Base-by-base conservation (phyloP, 495 filamentous ascomycete genomes). In the Lasiosphaeris hirsuta region DNA sequence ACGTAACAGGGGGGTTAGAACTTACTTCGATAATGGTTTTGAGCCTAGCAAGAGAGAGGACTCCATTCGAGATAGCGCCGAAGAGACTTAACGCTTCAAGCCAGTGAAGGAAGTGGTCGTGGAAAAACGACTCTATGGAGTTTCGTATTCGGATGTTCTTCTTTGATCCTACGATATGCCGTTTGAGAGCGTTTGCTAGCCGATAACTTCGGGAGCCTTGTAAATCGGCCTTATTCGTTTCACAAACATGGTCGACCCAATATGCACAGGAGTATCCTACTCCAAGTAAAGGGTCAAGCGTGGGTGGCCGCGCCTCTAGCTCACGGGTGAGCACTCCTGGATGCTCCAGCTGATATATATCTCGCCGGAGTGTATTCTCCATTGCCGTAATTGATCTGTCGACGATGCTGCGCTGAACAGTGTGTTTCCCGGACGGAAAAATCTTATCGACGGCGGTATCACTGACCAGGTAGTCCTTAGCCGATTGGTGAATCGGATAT, bases 51-150 rank as follows among this genome's bases (percentile, higher is more conserved):
- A 49, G 2, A 4, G 45, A 49, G 10, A 30, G 45, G 18, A 35
- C 45, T 33, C 45, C 45, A 35, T 49, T 35, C 17, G 45, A 49
- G 14, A 49, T 9, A 30, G 4, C 14, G 19, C 45, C 45, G 10
- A 49, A 18, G 45, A 49, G 45, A 49, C 19, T 33, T 34, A 49
- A 35, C 7, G 19, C 30, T 49, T 49, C 45, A 49, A 49, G 45
- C 45, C 45, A 49, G 45, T 49, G 45, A 33, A 49, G 45, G 45
- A 49, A 49, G 30, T 49, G 45, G 45, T 49, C 17, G 45, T 33
- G 19, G 7, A 49, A 49, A 18, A 49, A 49, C 45, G 45, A 5
- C 45, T 2, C 34, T 4, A 49, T 49, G 23, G 17, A 35, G 18
- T 49, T 7, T 30, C 30, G 33, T 35, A 33, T 49, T 49, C 30